Percentiles rank a stretch among this genome's conserved stretches.
Evolutionary conservation across 345 rosid genomes (phyloP).

Genomic region (Pistacia vera): DNA sequence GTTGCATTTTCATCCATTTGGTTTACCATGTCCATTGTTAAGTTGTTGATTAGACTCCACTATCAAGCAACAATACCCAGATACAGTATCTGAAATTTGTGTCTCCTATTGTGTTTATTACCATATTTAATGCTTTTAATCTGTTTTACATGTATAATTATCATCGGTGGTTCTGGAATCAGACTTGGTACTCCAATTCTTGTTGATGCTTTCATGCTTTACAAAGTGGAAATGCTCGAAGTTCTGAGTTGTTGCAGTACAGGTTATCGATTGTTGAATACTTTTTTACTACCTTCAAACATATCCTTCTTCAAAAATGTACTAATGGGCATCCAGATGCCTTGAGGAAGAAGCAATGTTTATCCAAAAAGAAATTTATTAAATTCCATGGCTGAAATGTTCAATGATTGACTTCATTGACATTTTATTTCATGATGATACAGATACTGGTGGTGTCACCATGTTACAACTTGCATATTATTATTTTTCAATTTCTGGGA

Average conservation of each 20-base stretch:
- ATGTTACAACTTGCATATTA: too few relatives aligned
- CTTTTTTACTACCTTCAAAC: not conserved
- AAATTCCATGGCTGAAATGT: not conserved
- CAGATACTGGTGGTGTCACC: too few relatives aligned
- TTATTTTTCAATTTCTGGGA: not conserved
- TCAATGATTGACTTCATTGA: not conserved
- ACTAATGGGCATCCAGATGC: not conserved
- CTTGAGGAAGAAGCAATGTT: not conserved
- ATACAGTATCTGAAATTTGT: constrained; percentile 12
- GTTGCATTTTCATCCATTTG: constrained; percentile 27
- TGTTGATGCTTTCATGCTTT: constrained; percentile 20
- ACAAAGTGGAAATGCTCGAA: constrained; percentile 12
- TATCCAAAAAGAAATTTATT: not conserved
- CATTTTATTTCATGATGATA: not conserved
- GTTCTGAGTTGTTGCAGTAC: constrained; percentile 2
- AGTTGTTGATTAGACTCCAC: constrained; percentile 25
- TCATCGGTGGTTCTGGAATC: constrained; percentile 12
- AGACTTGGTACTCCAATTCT: constrained; percentile 10
- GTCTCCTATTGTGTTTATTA: constrained; percentile 1
- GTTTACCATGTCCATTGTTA: constrained; percentile 24
- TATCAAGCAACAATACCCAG: constrained; percentile 27
- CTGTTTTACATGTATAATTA: constrained; percentile 21
- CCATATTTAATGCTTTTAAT: not conserved
- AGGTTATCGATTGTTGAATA: constrained; percentile 19
- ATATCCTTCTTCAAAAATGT: not conserved